phyloP scores from a whole-genome alignment of 495 filamentous ascomycete genomes.

The Hypoxylon intermedium region DNA sequence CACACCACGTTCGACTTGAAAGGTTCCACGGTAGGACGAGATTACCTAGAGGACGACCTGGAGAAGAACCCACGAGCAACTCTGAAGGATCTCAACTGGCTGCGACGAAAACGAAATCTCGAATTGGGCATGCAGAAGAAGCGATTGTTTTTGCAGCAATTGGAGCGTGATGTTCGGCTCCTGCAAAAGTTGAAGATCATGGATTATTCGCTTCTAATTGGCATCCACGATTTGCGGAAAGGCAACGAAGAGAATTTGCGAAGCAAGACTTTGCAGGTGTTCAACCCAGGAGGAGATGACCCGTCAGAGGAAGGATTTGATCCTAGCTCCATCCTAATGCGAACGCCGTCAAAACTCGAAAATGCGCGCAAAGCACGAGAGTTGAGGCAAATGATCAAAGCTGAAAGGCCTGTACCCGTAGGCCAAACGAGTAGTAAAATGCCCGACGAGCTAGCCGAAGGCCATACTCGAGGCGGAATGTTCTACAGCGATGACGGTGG shows the following conservation, averaged over 20 bases:
- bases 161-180: conserved; percentile 83
- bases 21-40: conserved; percentile 93
- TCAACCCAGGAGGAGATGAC: conserved; percentile 83
- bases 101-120: conserved; percentile 81
- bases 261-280: conserved; percentile 93
- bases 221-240: conserved; percentile 85
- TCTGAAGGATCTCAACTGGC: conserved; percentile 96
- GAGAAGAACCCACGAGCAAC: conserved; percentile 90
- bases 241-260: conserved; percentile 96
- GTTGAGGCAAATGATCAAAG: conserved; percentile 87
- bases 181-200: conserved; percentile 92
- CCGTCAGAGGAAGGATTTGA: conserved; percentile 58
- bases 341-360: conserved; percentile 94
- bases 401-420: conserved; percentile 89
- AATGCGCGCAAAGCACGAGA: conserved; percentile 91
- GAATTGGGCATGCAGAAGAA: conserved; percentile 90
- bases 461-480: conserved; percentile 56
- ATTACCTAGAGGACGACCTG: conserved; percentile 87
- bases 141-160: conserved; percentile 82
- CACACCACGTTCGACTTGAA: conserved; percentile 97
- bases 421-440: conserved; percentile 82
- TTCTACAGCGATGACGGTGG: conserved; percentile 94
- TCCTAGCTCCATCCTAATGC: conserved; percentile 70
- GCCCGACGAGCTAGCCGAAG: conserved; percentile 83
- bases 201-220: conserved; percentile 96